Base-by-base conservation (phyloP, 345 rosid genomes). In the Erodium maritimum region DNA sequence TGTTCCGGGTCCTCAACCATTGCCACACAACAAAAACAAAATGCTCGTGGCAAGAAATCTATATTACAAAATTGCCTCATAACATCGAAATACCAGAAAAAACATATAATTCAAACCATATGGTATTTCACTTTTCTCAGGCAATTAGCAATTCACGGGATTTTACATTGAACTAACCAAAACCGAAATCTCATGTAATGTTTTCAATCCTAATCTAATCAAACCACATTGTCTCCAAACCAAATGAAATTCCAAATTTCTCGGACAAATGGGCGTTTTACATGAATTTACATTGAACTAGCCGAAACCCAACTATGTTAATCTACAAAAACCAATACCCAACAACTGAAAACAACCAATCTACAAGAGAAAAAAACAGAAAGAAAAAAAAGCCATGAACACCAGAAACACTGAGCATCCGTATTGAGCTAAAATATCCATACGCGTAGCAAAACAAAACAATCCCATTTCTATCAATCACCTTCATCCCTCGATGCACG, bases 401-500 rank as follows among this genome's bases (percentile, higher is more conserved):
- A n/a, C n/a, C n/a, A n/a, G n/a, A n/a, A n/a, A n/a, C n/a, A n/a
- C n/a, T n/a, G n/a, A n/a, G n/a, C n/a, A n/a, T n/a, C n/a, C n/a
- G n/a, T n/a, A n/a, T n/a, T n/a, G n/a, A n/a, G n/a, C n/a, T n/a
- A n/a, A n/a, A n/a, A n/a, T n/a, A n/a, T n/a, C n/a, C n/a, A n/a
- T n/a, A n/a, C n/a, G n/a, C n/a, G n/a, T 5, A 34, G 13, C 9
- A 18, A 20, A 61, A 19, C 19, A 19, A 8, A 29, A 33, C 14
- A 1, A 50, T 3, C 5, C 18, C 11, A 52, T 21, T 2, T 20
- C 13, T 45, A 5, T 7, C 24, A 59, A 57, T 45, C 54, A 85
- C 95, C 94, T 57, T 79, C 73, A 42, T 79, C 80, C 0, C 58
- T 61, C 16, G 85, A 52, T 33, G 63, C 79, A 13, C 76, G 80